Base-by-base conservation (phyloP, 1,139 yeast genomes). In the Zygotorulaspora mrakii region DNA sequence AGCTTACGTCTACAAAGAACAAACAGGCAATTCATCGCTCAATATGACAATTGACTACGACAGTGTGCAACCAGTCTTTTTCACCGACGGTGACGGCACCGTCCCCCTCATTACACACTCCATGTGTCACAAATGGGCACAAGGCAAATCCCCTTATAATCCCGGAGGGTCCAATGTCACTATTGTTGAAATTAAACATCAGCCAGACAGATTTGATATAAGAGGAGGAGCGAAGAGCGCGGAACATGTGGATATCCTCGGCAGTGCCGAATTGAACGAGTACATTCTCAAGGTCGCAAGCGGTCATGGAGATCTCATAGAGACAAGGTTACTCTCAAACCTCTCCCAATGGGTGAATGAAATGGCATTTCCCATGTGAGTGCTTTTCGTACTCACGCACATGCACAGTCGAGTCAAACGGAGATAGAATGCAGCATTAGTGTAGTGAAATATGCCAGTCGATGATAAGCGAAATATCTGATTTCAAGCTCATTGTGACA, bases 181-280 rank as follows among this genome's bases (percentile, higher is more conserved):
- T 20, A 72, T 88, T 32, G 96, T 91, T 6, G 98, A 91, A 62
- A 83, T 91, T 69, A 76, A 77, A 54, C 96, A 91, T 57, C 95
- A 88, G 58, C 98, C 98, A 0, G 95, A 86, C 57, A 69, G 86
- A 52, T 87, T 83, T 58, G 98, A 94, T 66, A 83, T 91, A 36
- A 75, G 98, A 51, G 98, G 98, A 14, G 98, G 98, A 3, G 95
- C 96, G 16, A 85, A 85, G 59, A 91, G 97, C 1, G 96, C 98
- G 0, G 98, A 91, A 55, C 98, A 91, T 63, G 98, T 91, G 17
- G 98, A 94, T 61, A 88, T 91, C 42, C 70, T 91, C 35, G 98
- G 98, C 1, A 80, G 95, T 45, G 88, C 96, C 0, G 95, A 83
- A 59, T 69, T 91, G 59, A 91, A 91, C 60, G 96, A 91, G 57